Evolutionary conservation across 768 basidiomycete species (phyloP), one percentile per base, ranked within the genome.

Genomic region (Xerocomellus dryophilus): DNA sequence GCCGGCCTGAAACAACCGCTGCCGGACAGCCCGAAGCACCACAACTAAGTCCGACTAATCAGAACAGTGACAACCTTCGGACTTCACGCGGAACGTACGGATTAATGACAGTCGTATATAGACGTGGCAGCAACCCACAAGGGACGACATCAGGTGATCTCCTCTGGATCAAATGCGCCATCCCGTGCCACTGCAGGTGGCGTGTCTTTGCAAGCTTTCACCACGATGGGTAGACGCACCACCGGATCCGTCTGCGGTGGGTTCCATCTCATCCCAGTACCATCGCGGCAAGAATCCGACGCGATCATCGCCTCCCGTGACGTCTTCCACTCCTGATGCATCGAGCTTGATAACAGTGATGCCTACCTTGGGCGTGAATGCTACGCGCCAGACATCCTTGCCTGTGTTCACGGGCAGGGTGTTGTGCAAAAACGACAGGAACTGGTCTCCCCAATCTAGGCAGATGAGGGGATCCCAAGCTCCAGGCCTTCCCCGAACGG

Each of bases 381-480:
- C 77, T 27, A 85, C 81, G 40, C 91, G 82, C 88, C 90, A 93
- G 46, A 93, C 85, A 31, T 66, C 68, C 44, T 56, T 64, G 42
- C 53, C 61, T 53, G 58, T 51, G 53, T 53, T 53, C n/a, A 51
- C 52, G 58, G 62, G 65, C 23, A 73, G 61, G 4, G 68, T 64
- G 38, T 70, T 59, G 62, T 73, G 71, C 55, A 95, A 62, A 64
- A 81, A 85, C 7, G 69, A 61, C 44, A 95, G 62, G 57, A 91
- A 81, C 15, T 61, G 65, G 38, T 82, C 70, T n/a, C 84, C 90
- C 83, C 90, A 94, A 39, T 80, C 77, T 10, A 95, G 74, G 66
- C 88, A 91, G 50, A 84, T 64, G 12, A 77, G 70, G 2, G 93
- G 86, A 61, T 93, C 83, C 93, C 93, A 95, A 27, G 80, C 82